These are phyloP conservation scores for Erodium maritimum DNA, from an alignment of 345 rosid genomes.

Conservation along the genomic window DNA sequence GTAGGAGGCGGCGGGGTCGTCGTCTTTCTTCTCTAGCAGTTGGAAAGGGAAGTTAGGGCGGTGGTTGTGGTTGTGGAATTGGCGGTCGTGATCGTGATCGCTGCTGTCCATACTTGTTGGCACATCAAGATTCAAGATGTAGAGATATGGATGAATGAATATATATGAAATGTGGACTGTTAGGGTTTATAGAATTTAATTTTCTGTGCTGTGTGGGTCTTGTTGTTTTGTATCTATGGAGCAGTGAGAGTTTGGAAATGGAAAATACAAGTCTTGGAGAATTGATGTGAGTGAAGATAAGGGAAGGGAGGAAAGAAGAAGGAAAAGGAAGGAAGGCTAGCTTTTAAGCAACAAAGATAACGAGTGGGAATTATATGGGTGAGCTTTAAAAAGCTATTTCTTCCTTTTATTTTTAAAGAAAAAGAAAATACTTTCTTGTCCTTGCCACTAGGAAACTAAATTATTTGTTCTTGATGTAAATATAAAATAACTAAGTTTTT, in stretches of 20 bases:
- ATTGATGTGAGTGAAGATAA: slow-evolving; percentile 1
- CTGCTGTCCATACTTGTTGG: slow-evolving; percentile 57
- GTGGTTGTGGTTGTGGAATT: slow-evolving; percentile 40
- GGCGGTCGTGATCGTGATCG: slow-evolving; percentile 41
- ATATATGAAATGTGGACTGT: too few relatives aligned
- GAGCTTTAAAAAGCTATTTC: slow-evolving; percentile 36
- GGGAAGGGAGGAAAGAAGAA: slow-evolving; percentile 11
- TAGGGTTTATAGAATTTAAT: too few relatives aligned
- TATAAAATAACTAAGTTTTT: too few relatives aligned
- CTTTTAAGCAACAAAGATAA: slow-evolving; percentile 70
- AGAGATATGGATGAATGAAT: too few relatives aligned
- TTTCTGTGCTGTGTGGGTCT: too few relatives aligned
- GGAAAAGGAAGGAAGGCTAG: slow-evolving; percentile 20
- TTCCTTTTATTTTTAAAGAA: slow-evolving; percentile 6
- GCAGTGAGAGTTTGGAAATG: too few relatives aligned
- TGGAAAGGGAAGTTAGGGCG: slow-evolving; percentile 70
- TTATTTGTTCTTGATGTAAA: too few relatives aligned
- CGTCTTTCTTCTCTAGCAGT: slow-evolving; percentile 63
- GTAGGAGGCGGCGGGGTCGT: slow-evolving; percentile 47
- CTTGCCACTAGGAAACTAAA: too few relatives aligned
- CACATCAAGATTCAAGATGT: too few relatives aligned
- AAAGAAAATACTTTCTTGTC: slow-evolving; percentile 27
- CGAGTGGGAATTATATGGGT: slow-evolving; percentile 82
- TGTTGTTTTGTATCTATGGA: too few relatives aligned
- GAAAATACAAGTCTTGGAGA: too few relatives aligned